These are phyloP conservation scores for Aspergillus pseudoterreus DNA, from an alignment of 2,329 filamentous ascomycete species.

Conservation along the genomic window DNA sequence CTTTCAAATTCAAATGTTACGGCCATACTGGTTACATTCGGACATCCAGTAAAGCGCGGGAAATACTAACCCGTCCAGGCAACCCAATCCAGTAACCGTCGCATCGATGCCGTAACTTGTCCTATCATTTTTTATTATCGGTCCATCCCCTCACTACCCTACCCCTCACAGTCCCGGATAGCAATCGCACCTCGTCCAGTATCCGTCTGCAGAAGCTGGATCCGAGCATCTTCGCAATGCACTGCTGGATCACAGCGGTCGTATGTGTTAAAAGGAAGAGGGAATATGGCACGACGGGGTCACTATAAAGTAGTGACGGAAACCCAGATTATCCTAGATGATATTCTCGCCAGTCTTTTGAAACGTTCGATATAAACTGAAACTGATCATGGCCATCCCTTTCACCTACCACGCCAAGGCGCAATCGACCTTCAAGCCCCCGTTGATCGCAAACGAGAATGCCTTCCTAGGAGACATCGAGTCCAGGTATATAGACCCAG, in stretches of 20 bases:
- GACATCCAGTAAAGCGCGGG: background rate
- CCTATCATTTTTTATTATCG: background rate
- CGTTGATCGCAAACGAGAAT: slow-evolving; percentile 65
- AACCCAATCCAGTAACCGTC: slow-evolving; percentile 15
- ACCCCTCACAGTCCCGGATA: background rate
- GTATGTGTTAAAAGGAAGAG: background rate
- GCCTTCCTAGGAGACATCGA: slow-evolving; percentile 63
- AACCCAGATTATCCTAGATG: background rate
- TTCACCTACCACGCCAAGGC: slow-evolving; percentile 57
- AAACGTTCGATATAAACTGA: background rate
- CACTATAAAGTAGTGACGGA: background rate
- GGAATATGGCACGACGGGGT: background rate
- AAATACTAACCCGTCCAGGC: slow-evolving; percentile 19
- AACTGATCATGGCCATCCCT: slow-evolving; percentile 32
- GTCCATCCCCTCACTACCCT: background rate
- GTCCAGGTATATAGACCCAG: slow-evolving; percentile 41
- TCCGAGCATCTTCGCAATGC: background rate
- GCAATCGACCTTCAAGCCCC: slow-evolving; percentile 59
- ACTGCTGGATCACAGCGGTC: background rate
- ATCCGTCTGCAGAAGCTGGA: background rate
- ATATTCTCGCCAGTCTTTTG: background rate
- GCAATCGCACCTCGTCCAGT: background rate
- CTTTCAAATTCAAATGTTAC: too few relatives aligned
- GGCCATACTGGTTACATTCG: background rate
- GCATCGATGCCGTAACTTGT: background rate